These are phyloP conservation scores for Mycena venus DNA, from an alignment of 768 basidiomycete genomes.

Conservation along the genomic window DNA sequence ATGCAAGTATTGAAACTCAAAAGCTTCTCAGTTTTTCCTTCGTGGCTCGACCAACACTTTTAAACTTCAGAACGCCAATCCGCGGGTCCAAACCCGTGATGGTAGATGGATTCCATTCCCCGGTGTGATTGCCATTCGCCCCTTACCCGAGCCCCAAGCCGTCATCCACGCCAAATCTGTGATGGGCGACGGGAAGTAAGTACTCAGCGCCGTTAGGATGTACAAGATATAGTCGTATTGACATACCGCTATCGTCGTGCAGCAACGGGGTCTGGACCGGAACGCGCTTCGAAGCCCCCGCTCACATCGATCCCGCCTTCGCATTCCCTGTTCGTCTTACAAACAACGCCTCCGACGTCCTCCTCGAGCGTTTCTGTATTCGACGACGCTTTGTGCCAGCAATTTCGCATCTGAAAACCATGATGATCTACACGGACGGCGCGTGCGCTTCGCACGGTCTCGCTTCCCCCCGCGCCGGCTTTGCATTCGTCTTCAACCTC, in stretches of 20 bases:
- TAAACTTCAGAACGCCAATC: constrained; percentile 8
- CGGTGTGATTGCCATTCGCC: constrained; percentile 11
- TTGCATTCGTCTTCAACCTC: constrained; percentile 17
- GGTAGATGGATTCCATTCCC: background rate
- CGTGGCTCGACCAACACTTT: background rate
- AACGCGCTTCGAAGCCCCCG: constrained; percentile 11
- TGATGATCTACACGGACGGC: constrained; percentile 26
- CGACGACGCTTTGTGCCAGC: constrained; percentile 16
- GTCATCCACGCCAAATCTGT: background rate
- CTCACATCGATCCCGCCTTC: constrained; percentile 3
- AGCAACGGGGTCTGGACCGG: constrained; percentile 25
- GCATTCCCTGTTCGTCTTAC: background rate
- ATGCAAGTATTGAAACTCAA: no score
- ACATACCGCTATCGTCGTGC: background rate
- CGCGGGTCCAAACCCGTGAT: background rate
- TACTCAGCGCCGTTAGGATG: background rate
- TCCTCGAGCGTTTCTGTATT: constrained; percentile 14
- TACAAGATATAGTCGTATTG: background rate
- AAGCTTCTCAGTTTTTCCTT: no score
- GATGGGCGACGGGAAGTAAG: constrained; percentile 21
- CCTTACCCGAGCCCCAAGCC: background rate
- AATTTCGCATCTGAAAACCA: constrained; percentile 11
- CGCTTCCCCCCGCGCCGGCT: constrained; percentile 5
- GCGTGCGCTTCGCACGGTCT: constrained; percentile 18
- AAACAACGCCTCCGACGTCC: background rate